Evolutionary conservation across 1,139 yeast species (phyloP), one percentile per base, ranked within the genome.

Genomic region (Wickerhamiella pararugosa): DNA sequence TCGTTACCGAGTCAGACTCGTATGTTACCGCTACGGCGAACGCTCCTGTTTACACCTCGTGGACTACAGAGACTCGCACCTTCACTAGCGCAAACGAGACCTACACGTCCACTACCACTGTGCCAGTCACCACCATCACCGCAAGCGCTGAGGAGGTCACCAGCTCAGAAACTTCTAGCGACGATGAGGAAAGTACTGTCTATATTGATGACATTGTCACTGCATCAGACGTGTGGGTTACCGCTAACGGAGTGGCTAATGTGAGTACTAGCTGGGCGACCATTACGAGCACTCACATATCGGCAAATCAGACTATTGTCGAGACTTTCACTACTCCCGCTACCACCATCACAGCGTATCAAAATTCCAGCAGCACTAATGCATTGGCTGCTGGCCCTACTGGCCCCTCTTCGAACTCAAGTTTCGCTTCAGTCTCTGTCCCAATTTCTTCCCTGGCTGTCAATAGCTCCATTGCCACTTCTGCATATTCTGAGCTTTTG

Each of bases 21-120:
- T 42, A 67, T 6, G 49, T 64, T 25, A 41, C 65, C n/a, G 49
- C 65, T 7, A 50, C 66, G n/a, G 49, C 64, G 3, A 45, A 63
- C 6, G 41, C 59, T 2, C 40, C 62, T 25, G 46, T 66, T 10
- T 43, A 65, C 6, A 45, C 63, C 7, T 40, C 59, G 3, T 49
- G 65, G 29, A 46, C 60, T 28, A 44, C 61, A 9, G 42, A 61
- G 6, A 44, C 63, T 8, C 43, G 65, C 7, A 49, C 68, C 5
- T 45, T 66, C n/a, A 45, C 61, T n/a, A 50, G 62, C 25, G 42
- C 62, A 25, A 44, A 62, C 9, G 45, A 61, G 21, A 44, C 64
- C 15, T 37, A 45, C 25, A 32, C 46, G 6, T 29, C 10, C 10
- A 33, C 10, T 27, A 32, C 32, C 21, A 33, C 49, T 27, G n/a